Evolutionary conservation across 148 eudicot genomes (phyloP).

Genomic region (Diospyros lotus): DNA sequence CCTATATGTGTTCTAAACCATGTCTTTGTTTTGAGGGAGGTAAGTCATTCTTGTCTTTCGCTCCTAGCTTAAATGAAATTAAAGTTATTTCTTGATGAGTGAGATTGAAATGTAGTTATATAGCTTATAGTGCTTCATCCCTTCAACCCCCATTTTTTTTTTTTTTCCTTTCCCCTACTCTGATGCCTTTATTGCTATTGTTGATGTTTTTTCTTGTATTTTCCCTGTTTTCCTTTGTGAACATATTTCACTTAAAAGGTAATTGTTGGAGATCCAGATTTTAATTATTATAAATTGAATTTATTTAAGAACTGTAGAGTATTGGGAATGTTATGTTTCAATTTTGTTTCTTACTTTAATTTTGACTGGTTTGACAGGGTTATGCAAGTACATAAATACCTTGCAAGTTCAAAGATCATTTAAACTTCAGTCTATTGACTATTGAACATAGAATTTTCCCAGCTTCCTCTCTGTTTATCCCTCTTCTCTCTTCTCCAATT

Average conservation of each 20-base stretch:
- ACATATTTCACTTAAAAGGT: neutral
- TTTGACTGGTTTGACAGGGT: no score
- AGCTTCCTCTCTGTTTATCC: no score
- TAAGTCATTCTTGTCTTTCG: constrained; percentile 20
- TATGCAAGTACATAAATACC: no score
- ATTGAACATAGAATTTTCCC: no score
- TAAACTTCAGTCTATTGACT: no score
- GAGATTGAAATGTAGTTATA: neutral
- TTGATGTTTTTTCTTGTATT: neutral
- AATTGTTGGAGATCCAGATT: neutral
- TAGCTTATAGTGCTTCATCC: neutral
- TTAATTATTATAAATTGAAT: neutral
- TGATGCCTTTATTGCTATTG: neutral
- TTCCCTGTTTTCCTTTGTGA: neutral
- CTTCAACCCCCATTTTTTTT: neutral
- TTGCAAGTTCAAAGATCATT: no score
- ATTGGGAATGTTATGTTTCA: no score
- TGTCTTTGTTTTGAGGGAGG: constrained; percentile 99
- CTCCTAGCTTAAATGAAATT: neutral
- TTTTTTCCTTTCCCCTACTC: neutral
- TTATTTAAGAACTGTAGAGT: no score
- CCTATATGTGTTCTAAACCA: constrained; percentile 97
- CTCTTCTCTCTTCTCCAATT: no score
- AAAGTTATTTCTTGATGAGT: neutral
- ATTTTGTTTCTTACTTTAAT: no score